These are phyloP conservation scores for Hibiscus syriacus DNA, from an alignment of 345 rosid species.

Conservation along the genomic window DNA sequence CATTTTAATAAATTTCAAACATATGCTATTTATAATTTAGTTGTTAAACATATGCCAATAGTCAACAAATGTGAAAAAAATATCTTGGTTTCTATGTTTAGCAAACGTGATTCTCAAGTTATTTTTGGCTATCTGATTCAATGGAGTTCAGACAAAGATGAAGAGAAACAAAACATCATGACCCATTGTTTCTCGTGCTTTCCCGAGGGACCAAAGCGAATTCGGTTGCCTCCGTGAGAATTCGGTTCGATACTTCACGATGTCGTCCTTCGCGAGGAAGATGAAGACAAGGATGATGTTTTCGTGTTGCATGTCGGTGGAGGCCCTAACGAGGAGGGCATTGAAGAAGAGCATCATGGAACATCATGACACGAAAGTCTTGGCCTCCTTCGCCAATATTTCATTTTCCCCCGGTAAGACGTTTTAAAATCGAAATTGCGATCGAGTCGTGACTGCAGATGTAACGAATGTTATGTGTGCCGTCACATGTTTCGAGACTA, in stretches of 20 bases:
- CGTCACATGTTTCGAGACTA: too few relatives aligned
- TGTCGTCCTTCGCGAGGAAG: not conserved
- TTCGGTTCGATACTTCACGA: not conserved
- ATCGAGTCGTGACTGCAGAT: not conserved
- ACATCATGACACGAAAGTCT: conserved; percentile 41
- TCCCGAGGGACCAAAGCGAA: conserved; percentile 32
- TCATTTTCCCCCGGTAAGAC: conserved; percentile 69
- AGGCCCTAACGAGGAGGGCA: conserved; percentile 36
- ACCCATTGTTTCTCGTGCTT: conserved; percentile 9
- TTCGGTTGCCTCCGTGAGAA: conserved; percentile 33
- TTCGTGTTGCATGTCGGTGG: conserved; percentile 48
- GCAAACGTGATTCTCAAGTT: conserved; percentile 10
- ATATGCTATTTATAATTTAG: too few relatives aligned
- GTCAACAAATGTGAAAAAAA: not conserved
- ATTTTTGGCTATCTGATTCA: conserved; percentile 8
- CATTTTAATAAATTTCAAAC: too few relatives aligned
- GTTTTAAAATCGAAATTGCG: not conserved
- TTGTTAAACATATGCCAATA: not conserved
- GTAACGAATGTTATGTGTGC: not conserved
- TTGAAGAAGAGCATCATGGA: conserved; percentile 54
- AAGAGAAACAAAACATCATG: not conserved
- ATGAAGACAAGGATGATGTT: conserved; percentile 59
- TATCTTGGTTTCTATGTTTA: conserved; percentile 4
- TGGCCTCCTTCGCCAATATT: conserved; percentile 61
- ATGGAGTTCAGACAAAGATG: conserved; percentile 7